phyloP scores from a whole-genome alignment of 352 stramenopile genomes.

The Elongisporangium senticosum region DNA sequence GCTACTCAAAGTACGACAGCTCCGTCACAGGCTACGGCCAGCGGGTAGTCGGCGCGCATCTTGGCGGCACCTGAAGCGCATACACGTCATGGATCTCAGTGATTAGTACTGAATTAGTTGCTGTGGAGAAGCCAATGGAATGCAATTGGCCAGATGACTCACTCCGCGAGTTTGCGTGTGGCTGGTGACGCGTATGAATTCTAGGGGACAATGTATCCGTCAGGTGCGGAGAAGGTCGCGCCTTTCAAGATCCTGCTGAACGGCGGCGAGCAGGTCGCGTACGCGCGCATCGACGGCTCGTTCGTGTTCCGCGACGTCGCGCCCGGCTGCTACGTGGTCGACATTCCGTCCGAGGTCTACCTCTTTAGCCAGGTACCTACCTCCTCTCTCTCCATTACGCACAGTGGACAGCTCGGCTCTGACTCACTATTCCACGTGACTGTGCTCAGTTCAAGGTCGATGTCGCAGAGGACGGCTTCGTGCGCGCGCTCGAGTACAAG shows the following conservation, averaged over 20 bases:
- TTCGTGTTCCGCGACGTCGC: constrained; percentile 75
- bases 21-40: constrained; percentile 50
- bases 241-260: constrained; percentile 68
- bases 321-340: constrained; percentile 67
- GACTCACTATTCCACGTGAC: constrained; percentile 1
- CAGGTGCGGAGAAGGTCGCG: constrained; percentile 40
- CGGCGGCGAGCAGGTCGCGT: constrained; percentile 63
- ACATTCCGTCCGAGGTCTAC: constrained; percentile 57
- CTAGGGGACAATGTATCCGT: constrained; percentile 48
- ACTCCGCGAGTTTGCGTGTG: background rate
- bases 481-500: constrained; percentile 74
- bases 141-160: background rate
- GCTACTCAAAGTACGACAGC: constrained; percentile 79
- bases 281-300: constrained; percentile 52
- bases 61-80: constrained; percentile 35
- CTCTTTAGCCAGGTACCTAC: constrained; percentile 59
- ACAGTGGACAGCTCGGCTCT: background rate
- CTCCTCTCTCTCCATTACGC: constrained; percentile 4
- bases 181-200: constrained; percentile 36
- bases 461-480: constrained; percentile 39
- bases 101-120: too few species aligned
- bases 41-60: constrained; percentile 49
- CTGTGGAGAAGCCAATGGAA: background rate
- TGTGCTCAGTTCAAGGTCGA: constrained; percentile 53
- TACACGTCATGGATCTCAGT: background rate